phyloP scores from a whole-genome alignment of 1,284 basidiomycete species.

The Tylopilus sp. region DNA sequence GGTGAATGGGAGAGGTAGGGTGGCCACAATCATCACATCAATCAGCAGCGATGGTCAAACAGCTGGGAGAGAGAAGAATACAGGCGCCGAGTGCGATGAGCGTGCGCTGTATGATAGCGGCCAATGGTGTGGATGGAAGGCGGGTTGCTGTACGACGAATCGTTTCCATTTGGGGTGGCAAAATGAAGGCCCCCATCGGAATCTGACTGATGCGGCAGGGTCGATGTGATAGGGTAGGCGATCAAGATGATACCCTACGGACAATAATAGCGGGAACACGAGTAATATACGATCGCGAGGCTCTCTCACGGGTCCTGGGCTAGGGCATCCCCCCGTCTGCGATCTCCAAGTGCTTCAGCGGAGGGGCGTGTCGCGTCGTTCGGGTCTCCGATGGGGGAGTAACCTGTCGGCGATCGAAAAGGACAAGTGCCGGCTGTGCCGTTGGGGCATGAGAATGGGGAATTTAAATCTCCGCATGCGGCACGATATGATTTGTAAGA shows the following conservation, averaged over 20 bases:
- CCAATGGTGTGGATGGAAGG: conserved; percentile 23
- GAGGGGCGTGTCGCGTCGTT: background rate
- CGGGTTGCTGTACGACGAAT: conserved; percentile 22
- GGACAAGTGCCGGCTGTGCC: conserved; percentile 29
- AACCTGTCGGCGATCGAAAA: conserved; percentile 35
- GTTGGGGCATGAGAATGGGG: conserved; percentile 21
- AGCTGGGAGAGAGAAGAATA: background rate
- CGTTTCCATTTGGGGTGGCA: conserved; percentile 22
- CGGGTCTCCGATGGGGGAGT: too few relatives aligned
- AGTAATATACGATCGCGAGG: conserved; percentile 20
- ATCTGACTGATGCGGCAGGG: conserved; percentile 35
- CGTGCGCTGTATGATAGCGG: conserved; percentile 14
- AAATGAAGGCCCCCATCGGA: conserved; percentile 30
- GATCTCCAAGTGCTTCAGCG: conserved; percentile 16
- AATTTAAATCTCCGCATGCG: conserved; percentile 25
- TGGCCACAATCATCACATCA: conserved; percentile 15
- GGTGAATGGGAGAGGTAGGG: conserved; percentile 1
- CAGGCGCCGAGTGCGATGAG: conserved; percentile 1
- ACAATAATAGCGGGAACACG: conserved; percentile 24
- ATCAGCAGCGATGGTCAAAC: conserved; percentile 9
- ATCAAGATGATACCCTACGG: conserved; percentile 34
- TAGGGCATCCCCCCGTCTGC: conserved; percentile 20
- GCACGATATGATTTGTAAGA: too few relatives aligned
- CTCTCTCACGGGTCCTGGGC: conserved; percentile 18
- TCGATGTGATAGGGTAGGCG: conserved; percentile 38